Evolutionary conservation across 768 basidiomycete genomes (phyloP).

Genomic region (Crucibulum laeve): DNA sequence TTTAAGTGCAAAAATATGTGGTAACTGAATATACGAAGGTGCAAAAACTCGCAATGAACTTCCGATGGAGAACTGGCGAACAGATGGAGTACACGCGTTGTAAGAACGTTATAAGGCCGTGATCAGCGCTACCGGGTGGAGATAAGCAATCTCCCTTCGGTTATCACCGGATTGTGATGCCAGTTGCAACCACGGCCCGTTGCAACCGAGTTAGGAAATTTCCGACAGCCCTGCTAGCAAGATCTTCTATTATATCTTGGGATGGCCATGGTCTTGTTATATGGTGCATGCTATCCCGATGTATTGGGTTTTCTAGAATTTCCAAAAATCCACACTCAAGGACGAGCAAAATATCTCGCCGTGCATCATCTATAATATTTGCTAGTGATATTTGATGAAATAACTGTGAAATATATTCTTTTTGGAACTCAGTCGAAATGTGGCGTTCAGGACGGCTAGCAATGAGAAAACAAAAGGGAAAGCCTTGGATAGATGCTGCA

Average conservation of each 20-base stretch:
- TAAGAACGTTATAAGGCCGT: too few species aligned
- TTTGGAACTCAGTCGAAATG: conserved; percentile 4
- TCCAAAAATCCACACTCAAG: background rate
- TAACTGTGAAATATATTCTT: background rate
- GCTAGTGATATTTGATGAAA: background rate
- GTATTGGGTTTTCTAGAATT: background rate
- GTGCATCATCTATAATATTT: background rate
- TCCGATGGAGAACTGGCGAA: too few species aligned
- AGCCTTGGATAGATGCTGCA: background rate
- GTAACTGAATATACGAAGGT: too few species aligned
- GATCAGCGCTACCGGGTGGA: too few species aligned
- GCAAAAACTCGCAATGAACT: too few species aligned
- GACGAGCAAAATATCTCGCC: background rate
- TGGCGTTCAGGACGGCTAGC: conserved; percentile 22
- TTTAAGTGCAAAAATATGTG: too few species aligned
- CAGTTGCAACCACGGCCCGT: too few species aligned
- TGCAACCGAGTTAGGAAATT: too few species aligned
- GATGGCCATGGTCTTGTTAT: conserved; percentile 14
- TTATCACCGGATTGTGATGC: too few species aligned
- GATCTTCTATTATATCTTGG: conserved; percentile 5
- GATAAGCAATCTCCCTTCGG: too few species aligned
- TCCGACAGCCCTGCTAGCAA: too few species aligned
- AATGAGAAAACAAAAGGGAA: conserved; percentile 17
- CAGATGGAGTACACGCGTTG: too few species aligned
- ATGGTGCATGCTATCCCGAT: background rate